These are phyloP conservation scores for Aspergillus texensis DNA, from an alignment of 2,329 filamentous ascomycete species.

Conservation along the genomic window DNA sequence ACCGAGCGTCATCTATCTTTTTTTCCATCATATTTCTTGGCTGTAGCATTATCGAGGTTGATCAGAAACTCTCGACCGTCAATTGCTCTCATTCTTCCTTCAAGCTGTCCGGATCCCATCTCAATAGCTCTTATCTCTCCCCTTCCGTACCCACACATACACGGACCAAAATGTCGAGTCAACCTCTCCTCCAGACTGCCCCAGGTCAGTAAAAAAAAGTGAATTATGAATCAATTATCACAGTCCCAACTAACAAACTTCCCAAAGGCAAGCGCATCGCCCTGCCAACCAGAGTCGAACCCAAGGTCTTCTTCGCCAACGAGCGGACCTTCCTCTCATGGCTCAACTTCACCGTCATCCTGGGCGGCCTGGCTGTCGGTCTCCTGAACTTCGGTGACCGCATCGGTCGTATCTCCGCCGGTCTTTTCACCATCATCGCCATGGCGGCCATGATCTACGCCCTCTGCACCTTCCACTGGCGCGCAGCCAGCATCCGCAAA, in stretches of 20 bases:
- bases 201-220: conserved; percentile 64
- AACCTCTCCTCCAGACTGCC: conserved; percentile 91
- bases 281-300: conserved; percentile 95
- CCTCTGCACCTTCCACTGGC: conserved; percentile 93
- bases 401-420: conserved; percentile 89
- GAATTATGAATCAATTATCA: not conserved
- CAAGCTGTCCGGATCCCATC: not conserved
- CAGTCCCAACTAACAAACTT: conserved; percentile 11
- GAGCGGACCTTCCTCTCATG: conserved; percentile 98
- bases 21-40: not conserved
- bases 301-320: conserved; percentile 99
- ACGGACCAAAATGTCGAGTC: conserved; percentile 75
- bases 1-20: not conserved
- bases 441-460: conserved; percentile 97
- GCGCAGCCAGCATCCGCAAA: conserved; percentile 87
- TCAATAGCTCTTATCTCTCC: conserved; percentile 5
- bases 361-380: conserved; percentile 92
- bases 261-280: conserved; percentile 90
- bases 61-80: not conserved
- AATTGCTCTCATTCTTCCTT: not conserved
- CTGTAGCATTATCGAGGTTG: not conserved
- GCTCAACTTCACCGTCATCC: conserved; percentile 99
- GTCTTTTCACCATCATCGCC: conserved; percentile 89
- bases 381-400: conserved; percentile 98
- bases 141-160: conserved; percentile 1